Base-by-base conservation (phyloP, 306 rosid genomes). In the peach (Prunus persica) region DNA sequence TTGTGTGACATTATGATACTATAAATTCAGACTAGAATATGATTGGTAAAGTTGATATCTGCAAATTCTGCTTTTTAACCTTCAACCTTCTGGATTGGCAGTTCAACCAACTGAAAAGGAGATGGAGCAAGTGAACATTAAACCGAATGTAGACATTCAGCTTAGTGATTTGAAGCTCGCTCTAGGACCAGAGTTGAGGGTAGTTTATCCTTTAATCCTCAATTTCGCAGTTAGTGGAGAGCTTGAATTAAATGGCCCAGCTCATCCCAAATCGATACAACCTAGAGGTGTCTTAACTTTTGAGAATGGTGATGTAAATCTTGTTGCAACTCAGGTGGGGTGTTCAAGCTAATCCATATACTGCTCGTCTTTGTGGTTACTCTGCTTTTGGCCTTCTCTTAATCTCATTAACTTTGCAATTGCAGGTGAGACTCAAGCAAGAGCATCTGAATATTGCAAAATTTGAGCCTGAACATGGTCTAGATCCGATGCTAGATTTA, bases 161-260 rank as follows among this genome's bases (percentile, higher is more conserved):
- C 97, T 92, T 43, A 85, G 87, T 83, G 95, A 90, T 88, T 82
- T 95, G 86, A 92, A 88, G 86, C 93, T 95, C 78, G 79, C 81
- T 73, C 91, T 95, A 54, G 98, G 98, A 86, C 98, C 98, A 49
- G 97, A 92, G 76, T 82, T 94, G 90, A 92, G 91, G 81, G 89
- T 94, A 74, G 87, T 88, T 57, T 94, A 92, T 86, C 98, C 98
- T 78, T 85, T 89, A 81, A 89, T 95, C 77, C 97, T 95, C 70
- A 86, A 85, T 78, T 91, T 88, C 72, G 78, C 91, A 71, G 91
- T 94, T 46, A 90, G 93, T 52, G 98, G 98, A 75, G 97, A 90
- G 82, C 94, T 95, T 71, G 98, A 89, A 83, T 87, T 95, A 75
- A 90, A 90, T 83, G 98, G 98, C 72, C 81, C 55, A 12, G 88